Conservation (phyloP, 116 monocot species). For the Trichopus zeylanicus region DNA sequence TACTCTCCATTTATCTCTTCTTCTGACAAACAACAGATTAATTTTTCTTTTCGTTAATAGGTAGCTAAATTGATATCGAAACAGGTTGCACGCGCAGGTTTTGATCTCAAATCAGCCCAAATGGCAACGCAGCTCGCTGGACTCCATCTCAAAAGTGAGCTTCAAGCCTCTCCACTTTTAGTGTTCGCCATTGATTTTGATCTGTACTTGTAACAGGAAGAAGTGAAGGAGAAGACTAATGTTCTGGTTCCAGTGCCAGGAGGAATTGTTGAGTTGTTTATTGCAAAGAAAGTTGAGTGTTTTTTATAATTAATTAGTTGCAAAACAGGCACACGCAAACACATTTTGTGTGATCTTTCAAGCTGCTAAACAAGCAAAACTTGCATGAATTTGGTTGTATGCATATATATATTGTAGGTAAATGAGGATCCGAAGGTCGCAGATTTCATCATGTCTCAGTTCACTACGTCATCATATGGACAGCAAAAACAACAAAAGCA, state of each 20-base stretch:
- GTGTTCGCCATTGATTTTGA: too few relatives aligned
- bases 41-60: neutral
- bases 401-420: slow-evolving; percentile 19
- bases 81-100: slow-evolving; percentile 55
- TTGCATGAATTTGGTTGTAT: neutral
- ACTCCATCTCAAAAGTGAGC: neutral
- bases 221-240: slow-evolving; percentile 31
- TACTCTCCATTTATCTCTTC: neutral
- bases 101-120: slow-evolving; percentile 56
- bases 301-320: neutral
- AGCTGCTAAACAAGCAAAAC: neutral
- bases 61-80: neutral
- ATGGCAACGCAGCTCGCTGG: slow-evolving; percentile 22
- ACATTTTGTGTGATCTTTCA: neutral
- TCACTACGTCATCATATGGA: slow-evolving; percentile 5
- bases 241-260: slow-evolving; percentile 49
- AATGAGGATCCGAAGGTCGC: slow-evolving; percentile 42
- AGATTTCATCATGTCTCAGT: slow-evolving; percentile 51
- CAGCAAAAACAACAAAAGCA: neutral
- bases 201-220: slow-evolving; percentile 28
- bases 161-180: neutral
- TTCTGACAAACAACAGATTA: neutral
- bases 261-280: slow-evolving; percentile 63
- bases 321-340: neutral
- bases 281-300: slow-evolving; percentile 31